Evolutionary conservation across 441 rosid species (phyloP).

Genomic region (Pelargonium citronellum): DNA sequence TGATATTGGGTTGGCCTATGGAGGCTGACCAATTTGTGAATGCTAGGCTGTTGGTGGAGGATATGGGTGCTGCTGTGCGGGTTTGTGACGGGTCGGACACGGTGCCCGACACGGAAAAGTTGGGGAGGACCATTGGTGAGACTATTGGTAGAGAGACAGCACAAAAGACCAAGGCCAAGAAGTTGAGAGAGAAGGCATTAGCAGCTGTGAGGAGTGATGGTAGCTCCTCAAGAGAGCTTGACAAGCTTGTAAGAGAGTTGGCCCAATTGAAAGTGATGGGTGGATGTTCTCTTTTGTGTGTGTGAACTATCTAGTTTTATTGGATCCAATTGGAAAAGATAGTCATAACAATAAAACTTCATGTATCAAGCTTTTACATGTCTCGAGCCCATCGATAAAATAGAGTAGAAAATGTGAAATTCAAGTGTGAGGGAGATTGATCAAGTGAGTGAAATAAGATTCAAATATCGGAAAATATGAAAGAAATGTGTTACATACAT

Average conservation of each 20-base stretch:
- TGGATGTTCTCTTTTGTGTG: not conserved
- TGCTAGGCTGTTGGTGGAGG: conserved; percentile 32
- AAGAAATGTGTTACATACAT: too few relatives aligned
- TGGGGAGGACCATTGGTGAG: conserved; percentile 27
- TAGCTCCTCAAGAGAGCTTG: conserved; percentile 32
- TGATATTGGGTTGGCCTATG: conserved; percentile 54
- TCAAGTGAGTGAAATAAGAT: too few relatives aligned
- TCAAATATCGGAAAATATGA: too few relatives aligned
- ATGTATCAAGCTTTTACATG: too few relatives aligned
- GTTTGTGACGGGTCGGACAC: conserved; percentile 38
- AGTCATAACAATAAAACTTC: too few relatives aligned
- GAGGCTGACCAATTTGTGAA: conserved; percentile 49
- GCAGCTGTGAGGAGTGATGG: conserved; percentile 39
- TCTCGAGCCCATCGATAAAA: too few relatives aligned
- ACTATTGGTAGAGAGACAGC: conserved; percentile 20
- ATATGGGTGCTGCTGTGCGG: conserved; percentile 34
- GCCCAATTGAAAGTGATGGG: conserved; percentile 9
- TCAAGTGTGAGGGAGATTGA: too few relatives aligned
- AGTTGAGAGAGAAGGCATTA: conserved; percentile 26
- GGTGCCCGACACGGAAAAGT: conserved; percentile 38
- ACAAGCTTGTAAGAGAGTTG: conserved; percentile 31
- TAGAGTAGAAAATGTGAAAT: too few relatives aligned
- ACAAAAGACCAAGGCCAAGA: conserved; percentile 24
- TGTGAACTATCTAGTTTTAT: too few relatives aligned
- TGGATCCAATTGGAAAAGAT: too few relatives aligned